Base-by-base conservation (phyloP, 768 basidiomycete genomes). In the Gloeopeniophorella convolvens region DNA sequence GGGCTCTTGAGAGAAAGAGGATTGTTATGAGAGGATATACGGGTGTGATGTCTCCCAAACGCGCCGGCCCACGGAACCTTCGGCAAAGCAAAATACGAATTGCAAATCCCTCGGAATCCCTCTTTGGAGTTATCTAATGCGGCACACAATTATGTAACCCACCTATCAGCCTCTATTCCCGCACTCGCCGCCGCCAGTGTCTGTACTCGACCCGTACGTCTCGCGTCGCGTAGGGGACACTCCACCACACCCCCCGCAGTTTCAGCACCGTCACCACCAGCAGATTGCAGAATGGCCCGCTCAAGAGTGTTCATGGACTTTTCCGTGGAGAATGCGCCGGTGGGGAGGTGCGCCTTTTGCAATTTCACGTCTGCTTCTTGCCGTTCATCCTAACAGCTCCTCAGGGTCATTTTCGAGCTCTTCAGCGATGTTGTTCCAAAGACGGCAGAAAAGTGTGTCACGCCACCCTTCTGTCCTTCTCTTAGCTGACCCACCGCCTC, bases 271-370 rank as follows among this genome's bases (percentile, higher is more conserved):
- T 10, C 37, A 10, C 37, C n/a, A 20, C 36, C 36, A 18, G 8
- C 36, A 12, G 15, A 11, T 41, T 7, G 12, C 35, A 52, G 45
- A 32, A 82, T 80, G 79, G 66, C 71, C 39, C 72, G 70, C 16
- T 76, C 82, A 15, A 75, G 87, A 56, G 78, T 81, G 2, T 89
- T 87, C 64, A 71, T 89, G 48, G 84, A 89, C 60, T 73, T 88
- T 61, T 62, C 75, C 15, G 62, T 81, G 43, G 77, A 73, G 50
- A 64, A 67, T 52, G 62, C 72, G 21, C 70, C 72, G 23, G 60
- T 70, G 8, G 85, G 85, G 60, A 75, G 86, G 84, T 79, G 45
- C 16, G 69, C 48, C 23, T 12, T 40, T 23, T 26, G 20, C 24
- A 31, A 20, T 30, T 13, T 39, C 46, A 44, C 21, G 15, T 49